phyloP scores from a whole-genome alignment of 1,139 yeast genomes.

The Zhuliangozyma parablackwelliae region DNA sequence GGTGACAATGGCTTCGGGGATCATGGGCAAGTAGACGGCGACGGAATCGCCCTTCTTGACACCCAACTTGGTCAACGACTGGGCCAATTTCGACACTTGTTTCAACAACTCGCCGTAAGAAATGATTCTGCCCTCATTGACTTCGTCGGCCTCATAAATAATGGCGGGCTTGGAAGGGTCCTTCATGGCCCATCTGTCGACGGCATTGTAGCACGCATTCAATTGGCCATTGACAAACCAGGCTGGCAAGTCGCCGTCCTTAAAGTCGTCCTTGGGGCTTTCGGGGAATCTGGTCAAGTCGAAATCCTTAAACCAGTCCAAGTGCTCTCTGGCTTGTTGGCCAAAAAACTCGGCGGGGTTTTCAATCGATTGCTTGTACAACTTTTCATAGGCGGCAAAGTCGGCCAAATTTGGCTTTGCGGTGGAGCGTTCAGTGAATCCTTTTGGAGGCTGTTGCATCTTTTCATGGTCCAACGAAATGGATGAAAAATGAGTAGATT shows the following conservation, averaged over 20 bases:
- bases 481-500: slow-evolving; percentile 16
- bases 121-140: slow-evolving; percentile 55
- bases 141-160: slow-evolving; percentile 77
- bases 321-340: slow-evolving; percentile 49
- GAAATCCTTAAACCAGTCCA: slow-evolving; percentile 65
- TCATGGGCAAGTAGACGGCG: slow-evolving; percentile 84
- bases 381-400: slow-evolving; percentile 51
- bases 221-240: slow-evolving; percentile 78
- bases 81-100: slow-evolving; percentile 67
- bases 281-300: slow-evolving; percentile 54
- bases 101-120: slow-evolving; percentile 70
- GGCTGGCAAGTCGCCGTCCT: slow-evolving; percentile 63
- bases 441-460: slow-evolving; percentile 49
- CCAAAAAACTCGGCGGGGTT: slow-evolving; percentile 66
- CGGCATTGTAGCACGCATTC: slow-evolving; percentile 74
- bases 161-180: slow-evolving; percentile 74
- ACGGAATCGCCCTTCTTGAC: slow-evolving; percentile 81
- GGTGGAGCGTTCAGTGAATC: slow-evolving; percentile 50
- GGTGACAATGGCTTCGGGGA: slow-evolving; percentile 74
- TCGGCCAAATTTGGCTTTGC: slow-evolving; percentile 46
- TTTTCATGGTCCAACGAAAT: slow-evolving; percentile 42
- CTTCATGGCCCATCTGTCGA: slow-evolving; percentile 73
- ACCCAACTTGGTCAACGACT: slow-evolving; percentile 60
- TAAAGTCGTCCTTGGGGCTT: slow-evolving; percentile 47
- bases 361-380: slow-evolving; percentile 65